These are phyloP conservation scores for Euphorbia pulcherrima DNA, from an alignment of 345 rosid species.

Conservation along the genomic window DNA sequence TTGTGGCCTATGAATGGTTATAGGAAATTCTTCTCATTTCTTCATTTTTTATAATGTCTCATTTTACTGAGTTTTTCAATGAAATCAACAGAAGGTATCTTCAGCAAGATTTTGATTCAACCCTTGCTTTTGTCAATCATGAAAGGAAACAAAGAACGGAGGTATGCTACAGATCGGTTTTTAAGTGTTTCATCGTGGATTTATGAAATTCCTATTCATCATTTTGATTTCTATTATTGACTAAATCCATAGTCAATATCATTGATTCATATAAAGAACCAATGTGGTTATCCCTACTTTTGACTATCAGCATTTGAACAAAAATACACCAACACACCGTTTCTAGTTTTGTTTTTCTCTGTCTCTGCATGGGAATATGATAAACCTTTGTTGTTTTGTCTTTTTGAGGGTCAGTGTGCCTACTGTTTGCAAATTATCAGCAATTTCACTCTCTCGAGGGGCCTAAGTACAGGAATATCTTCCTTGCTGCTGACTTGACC, in stretches of 20 bases:
- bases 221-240: too few relatives aligned
- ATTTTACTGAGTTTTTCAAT: constrained; percentile 5
- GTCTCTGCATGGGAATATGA: neutral
- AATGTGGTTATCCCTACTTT: neutral
- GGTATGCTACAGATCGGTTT: constrained; percentile 34
- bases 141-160: constrained; percentile 87
- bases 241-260: neutral
- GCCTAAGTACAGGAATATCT: too few relatives aligned
- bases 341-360: neutral
- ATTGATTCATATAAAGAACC: neutral
- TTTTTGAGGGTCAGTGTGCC: neutral
- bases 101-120: constrained; percentile 90
- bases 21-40: neutral
- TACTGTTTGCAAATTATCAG: neutral
- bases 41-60: neutral
- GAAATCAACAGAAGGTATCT: constrained; percentile 68
- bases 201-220: neutral
- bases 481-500: too few relatives aligned
- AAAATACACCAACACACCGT: neutral
- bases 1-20: neutral
- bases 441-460: too few relatives aligned
- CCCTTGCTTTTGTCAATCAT: constrained; percentile 80
- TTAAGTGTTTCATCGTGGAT: neutral
- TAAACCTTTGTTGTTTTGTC: neutral
- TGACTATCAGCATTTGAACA: neutral